A percentile compares a stretch with the other conserved stretches of the same genome.
Conservation (phyloP, 495 filamentous ascomycete species). For the Penicillium longicatenatum region DNA sequence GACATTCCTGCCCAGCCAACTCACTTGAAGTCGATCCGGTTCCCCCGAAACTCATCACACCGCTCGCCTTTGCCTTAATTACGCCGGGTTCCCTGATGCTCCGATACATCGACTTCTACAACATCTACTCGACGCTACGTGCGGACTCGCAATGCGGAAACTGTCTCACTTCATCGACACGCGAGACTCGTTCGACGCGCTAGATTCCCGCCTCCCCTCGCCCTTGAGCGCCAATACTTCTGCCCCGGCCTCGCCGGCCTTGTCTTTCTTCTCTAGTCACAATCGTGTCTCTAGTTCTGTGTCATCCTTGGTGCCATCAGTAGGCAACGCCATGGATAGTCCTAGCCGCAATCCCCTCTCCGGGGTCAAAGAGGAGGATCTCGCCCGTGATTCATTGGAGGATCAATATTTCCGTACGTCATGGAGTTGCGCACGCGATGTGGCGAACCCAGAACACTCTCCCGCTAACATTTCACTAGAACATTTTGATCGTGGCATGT, state of each 20-base stretch:
- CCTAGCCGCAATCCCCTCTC: conserved; percentile 49
- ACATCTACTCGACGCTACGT: conserved; percentile 18
- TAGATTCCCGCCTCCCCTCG: conserved; percentile 22
- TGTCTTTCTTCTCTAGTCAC: conserved; percentile 48
- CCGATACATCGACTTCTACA: conserved; percentile 12
- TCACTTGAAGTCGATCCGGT: conserved; percentile 11
- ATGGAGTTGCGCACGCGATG: conserved; percentile 16
- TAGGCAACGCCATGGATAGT: conserved; percentile 54
- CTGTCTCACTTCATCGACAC: conserved; percentile 24
- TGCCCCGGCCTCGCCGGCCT: conserved; percentile 45
- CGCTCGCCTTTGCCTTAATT: conserved; percentile 12
- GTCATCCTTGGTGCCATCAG: conserved; percentile 60
- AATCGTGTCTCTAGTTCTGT: conserved; percentile 56
- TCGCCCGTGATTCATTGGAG: conserved; percentile 43
- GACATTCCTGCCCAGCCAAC: conserved; percentile 33
- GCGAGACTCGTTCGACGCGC: conserved; percentile 28
- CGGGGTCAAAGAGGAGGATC: conserved; percentile 58
- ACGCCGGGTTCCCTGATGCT: conserved; percentile 5
- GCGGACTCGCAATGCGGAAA: conserved; percentile 27
- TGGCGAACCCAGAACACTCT: background rate
- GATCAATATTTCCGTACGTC: conserved; percentile 49
- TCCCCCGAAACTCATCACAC: conserved; percentile 23
- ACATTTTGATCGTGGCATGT: conserved; percentile 39
- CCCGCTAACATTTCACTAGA: conserved; percentile 26
- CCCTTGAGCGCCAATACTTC: conserved; percentile 40